Base-by-base conservation (phyloP, 306 rosid species). In the Comarum palustre region DNA sequence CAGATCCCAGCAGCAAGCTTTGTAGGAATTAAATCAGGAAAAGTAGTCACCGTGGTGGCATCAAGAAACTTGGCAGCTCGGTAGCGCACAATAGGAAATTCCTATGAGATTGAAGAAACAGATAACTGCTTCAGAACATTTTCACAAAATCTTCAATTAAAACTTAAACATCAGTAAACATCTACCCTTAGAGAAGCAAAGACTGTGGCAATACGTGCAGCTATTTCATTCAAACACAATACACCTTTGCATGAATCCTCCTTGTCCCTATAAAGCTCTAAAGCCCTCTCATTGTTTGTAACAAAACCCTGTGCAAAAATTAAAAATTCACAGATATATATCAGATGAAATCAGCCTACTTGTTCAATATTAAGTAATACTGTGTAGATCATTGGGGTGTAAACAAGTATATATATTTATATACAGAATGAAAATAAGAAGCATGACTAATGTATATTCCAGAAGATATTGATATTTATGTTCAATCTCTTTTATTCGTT, bases 1-100 rank as follows among this genome's bases (percentile, higher is more conserved):
- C 96, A 93, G 58, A 93, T 85, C 67, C 92, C 97, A 68, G 97
- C 97, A 64, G 98, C 97, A 75, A 93, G 93, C 88, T 89, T 93
- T 41, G 98, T 90, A 61, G 98, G 97, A 84, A 93, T 91, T 71
- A 93, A 84, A 83, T 90, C 98, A 71, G 87, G 89, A 42, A 91
- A 76, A 66, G 98, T 93, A 41, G 97, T 93, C 90, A 91, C 81
- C 15, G 97, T 91, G 73, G 84, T 87, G 73, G 97, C 90, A 84
- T 93, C 98, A 75, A 93, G 90, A 46, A 96, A 81, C 85, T 83
- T 91, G 72, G 96, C 97, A 81, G 98, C 97, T 68, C 87, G 97
- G 80, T 79, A 93, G 76, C 94, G 97, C 73, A 93, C 89, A 43
- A 38, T 24, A 77, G 98, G 98, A 80, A 79, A 91, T 79, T 93